phyloP scores from a whole-genome alignment of 768 basidiomycete genomes.

The Pilatotrama ljubarskyi region DNA sequence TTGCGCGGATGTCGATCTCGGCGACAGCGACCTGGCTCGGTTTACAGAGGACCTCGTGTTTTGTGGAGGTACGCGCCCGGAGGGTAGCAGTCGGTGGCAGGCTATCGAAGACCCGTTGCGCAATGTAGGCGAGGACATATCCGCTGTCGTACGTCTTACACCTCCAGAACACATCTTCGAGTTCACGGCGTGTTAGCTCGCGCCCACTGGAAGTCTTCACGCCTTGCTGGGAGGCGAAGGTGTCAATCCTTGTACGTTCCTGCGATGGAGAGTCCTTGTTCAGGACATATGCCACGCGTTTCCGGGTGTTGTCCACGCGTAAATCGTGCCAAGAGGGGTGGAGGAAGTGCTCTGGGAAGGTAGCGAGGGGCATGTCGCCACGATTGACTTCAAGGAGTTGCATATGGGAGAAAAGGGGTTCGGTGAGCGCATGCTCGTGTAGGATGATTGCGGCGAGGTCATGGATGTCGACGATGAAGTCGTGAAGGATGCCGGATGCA shows the following conservation, averaged over 20 bases:
- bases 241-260: conserved; percentile 13
- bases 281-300: conserved; percentile 21
- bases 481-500: conserved; percentile 7
- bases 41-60: conserved; percentile 16
- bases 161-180: conserved; percentile 27
- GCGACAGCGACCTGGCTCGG: conserved; percentile 17
- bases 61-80: conserved; percentile 21
- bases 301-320: neutral
- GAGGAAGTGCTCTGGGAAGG: conserved; percentile 12
- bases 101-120: conserved; percentile 23
- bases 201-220: conserved; percentile 13
- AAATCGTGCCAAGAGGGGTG: neutral
- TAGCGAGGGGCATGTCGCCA: neutral
- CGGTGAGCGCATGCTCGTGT: conserved; percentile 14
- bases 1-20: conserved; percentile 18
- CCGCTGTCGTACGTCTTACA: conserved; percentile 25
- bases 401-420: conserved; percentile 14
- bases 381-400: conserved; percentile 21
- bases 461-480: conserved; percentile 25
- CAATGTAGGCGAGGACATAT: conserved; percentile 22
- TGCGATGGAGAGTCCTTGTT: neutral
- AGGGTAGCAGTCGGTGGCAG: conserved; percentile 22
- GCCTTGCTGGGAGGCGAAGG: conserved; percentile 15
- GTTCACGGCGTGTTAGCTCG: conserved; percentile 19
- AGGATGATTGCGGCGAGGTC: conserved; percentile 24